These are phyloP conservation scores for Neurospora tetrasperma DNA, from an alignment of 495 filamentous ascomycete species.

Conservation along the genomic window DNA sequence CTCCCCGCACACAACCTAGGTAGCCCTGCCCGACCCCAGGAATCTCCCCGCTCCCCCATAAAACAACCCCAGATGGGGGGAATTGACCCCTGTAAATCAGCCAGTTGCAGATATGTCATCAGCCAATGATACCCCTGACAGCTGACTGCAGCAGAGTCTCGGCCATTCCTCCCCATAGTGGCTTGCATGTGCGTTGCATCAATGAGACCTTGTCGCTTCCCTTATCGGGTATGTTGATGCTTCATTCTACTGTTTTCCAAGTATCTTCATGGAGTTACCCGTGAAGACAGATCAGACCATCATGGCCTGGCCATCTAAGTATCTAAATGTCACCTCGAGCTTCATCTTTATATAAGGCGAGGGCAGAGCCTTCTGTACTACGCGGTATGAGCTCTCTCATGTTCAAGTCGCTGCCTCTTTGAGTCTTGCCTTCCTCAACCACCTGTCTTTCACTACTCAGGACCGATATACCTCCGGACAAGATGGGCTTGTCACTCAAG, in stretches of 20 bases:
- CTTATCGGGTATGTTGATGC: not conserved
- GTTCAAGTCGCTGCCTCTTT: not conserved
- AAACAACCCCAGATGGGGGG: not conserved
- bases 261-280: not conserved
- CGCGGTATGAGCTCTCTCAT: not conserved
- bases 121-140: not conserved
- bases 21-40: not conserved
- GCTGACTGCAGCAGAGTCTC: not conserved
- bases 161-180: not conserved
- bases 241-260: not conserved
- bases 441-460: not conserved
- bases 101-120: not conserved
- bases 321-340: too few relatives aligned
- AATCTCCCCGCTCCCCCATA: not conserved
- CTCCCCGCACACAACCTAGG: not conserved
- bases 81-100: not conserved
- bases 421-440: not conserved
- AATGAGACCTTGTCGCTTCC: not conserved
- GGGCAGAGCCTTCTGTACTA: not conserved
- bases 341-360: not conserved
- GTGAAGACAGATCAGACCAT: not conserved
- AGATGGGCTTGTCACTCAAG: not conserved
- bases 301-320: not conserved
- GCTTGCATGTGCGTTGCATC: not conserved
- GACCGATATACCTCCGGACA: not conserved